Evolutionary conservation across 2,329 filamentous ascomycete species (phyloP).

Genomic region (Metarhizium anisopliae): DNA sequence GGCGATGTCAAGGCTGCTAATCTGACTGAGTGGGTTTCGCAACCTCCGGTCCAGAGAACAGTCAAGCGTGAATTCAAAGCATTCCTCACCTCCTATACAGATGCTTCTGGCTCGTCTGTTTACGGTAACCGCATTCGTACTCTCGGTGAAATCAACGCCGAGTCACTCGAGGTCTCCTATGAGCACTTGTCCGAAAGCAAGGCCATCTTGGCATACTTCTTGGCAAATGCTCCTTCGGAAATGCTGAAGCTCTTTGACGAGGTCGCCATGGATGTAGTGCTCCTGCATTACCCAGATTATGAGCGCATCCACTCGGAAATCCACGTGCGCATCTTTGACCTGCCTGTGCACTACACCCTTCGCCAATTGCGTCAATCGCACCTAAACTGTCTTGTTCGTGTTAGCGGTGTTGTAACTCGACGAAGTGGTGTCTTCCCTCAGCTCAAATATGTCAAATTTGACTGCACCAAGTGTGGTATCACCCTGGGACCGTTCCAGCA

Average conservation of each 20-base stretch:
- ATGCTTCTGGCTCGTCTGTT: conserved; percentile 80
- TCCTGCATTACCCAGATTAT: conserved; percentile 95
- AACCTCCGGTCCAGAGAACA: conserved; percentile 80
- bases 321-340: conserved; percentile 90
- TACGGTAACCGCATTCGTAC: conserved; percentile 92
- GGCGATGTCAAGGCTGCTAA: conserved; percentile 90
- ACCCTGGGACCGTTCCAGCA: conserved; percentile 95
- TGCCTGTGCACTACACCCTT: conserved; percentile 90
- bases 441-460: conserved; percentile 96
- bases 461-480: conserved; percentile 86
- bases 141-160: conserved; percentile 93
- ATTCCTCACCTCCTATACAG: conserved; percentile 92
- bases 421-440: conserved; percentile 94
- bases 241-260: conserved; percentile 94
- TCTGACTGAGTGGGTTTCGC: conserved; percentile 89
- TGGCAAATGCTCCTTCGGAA: conserved; percentile 92
- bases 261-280: conserved; percentile 90
- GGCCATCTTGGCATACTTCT: conserved; percentile 88
- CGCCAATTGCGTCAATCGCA: conserved; percentile 92
- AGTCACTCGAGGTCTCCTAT: conserved; percentile 93
- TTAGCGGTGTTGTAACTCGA: conserved; percentile 90
- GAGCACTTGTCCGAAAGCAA: conserved; percentile 85
- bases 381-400: conserved; percentile 88
- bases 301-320: conserved; percentile 96
- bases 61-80: conserved; percentile 96